phyloP scores from a whole-genome alignment of 2,329 filamentous ascomycete species.

The Pseudopyricularia javanii region DNA sequence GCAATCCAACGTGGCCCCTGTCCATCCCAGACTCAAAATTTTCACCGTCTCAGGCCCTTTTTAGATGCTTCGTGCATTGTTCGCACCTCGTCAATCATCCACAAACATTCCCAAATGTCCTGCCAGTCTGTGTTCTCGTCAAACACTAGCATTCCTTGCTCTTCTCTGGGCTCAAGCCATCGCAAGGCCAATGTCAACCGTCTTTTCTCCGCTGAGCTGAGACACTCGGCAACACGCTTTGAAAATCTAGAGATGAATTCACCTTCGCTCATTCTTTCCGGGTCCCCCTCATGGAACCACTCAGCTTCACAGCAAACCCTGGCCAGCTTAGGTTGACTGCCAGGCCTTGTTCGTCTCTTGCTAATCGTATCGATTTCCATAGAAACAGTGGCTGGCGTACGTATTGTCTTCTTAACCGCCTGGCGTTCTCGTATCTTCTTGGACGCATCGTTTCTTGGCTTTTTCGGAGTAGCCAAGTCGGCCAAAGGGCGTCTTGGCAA shows the following conservation, averaged over 20 bases:
- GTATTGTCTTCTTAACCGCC: too few species aligned
- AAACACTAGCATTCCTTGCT: not conserved
- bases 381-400: too few species aligned
- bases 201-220: not conserved
- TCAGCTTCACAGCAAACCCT: not conserved
- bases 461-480: too few species aligned
- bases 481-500: too few species aligned
- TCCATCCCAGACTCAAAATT: not conserved
- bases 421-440: too few species aligned
- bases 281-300: not conserved
- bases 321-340: not conserved
- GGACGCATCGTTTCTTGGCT: too few species aligned
- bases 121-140: not conserved
- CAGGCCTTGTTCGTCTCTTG: not conserved
- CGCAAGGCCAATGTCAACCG: not conserved
- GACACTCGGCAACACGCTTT: too few species aligned
- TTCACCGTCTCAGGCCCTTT: too few species aligned
- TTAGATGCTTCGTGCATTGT: not conserved
- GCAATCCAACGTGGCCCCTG: not conserved
- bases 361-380: too few species aligned
- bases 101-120: not conserved
- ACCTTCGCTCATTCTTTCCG: not conserved
- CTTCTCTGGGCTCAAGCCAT: not conserved
- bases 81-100: not conserved
- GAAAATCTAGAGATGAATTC: not conserved